A percentile compares a stretch with the other conserved stretches of the same genome.
Evolutionary conservation across 306 rosid species (phyloP).

Genomic region (Leucaena leucocephala): DNA sequence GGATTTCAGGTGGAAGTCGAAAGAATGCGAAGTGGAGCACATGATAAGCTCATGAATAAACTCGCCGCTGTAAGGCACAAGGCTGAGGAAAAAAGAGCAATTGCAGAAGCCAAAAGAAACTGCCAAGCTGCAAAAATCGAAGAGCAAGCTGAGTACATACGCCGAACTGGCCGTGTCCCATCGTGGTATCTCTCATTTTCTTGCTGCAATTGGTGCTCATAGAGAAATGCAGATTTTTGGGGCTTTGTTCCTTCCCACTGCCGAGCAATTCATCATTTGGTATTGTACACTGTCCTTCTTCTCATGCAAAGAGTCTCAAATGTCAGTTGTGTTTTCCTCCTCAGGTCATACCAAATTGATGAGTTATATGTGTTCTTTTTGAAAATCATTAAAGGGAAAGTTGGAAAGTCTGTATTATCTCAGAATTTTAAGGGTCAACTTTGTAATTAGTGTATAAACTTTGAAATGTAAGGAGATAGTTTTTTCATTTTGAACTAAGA

Average conservation of each 20-base stretch:
- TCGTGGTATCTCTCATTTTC: constrained; percentile 56
- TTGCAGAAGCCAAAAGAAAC: constrained; percentile 76
- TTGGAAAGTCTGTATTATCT: neutral
- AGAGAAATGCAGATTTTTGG: constrained; percentile 22
- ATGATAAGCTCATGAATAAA: constrained; percentile 81
- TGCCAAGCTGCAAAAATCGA: constrained; percentile 75
- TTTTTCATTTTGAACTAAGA: neutral
- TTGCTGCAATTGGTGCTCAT: constrained; percentile 75
- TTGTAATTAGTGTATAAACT: neutral
- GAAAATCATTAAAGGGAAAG: neutral
- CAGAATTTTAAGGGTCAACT: neutral
- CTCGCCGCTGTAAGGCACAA: constrained; percentile 76
- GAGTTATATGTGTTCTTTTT: neutral
- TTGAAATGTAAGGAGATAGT: neutral
- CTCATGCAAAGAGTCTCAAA: constrained; percentile 21
- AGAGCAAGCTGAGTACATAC: constrained; percentile 73
- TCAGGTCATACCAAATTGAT: constrained; percentile 8
- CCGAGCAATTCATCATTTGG: constrained; percentile 18
- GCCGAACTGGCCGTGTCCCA: constrained; percentile 84
- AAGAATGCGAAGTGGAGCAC: constrained; percentile 70
- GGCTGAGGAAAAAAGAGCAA: constrained; percentile 91
- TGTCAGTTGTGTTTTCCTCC: constrained; percentile 31
- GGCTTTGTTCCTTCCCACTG: constrained; percentile 19
- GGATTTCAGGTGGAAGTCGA: constrained; percentile 88
- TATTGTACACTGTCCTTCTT: constrained; percentile 31